Conservation (phyloP, 164 flowering plant species). For the Berberis thunbergii region DNA sequence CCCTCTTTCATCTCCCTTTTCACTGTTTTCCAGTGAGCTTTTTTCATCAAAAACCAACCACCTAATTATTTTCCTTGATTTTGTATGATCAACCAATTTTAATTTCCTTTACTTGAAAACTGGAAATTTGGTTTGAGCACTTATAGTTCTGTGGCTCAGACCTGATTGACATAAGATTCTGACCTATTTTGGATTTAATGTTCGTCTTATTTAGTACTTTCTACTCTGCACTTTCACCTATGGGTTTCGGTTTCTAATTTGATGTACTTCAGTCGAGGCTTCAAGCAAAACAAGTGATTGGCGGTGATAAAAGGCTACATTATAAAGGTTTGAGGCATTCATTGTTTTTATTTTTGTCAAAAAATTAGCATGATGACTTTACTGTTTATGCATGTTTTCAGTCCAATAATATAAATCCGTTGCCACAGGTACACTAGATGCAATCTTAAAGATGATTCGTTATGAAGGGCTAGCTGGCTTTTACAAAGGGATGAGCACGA, state of each 20-base stretch:
- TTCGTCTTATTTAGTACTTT: neutral
- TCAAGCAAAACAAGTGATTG: conserved; percentile 75
- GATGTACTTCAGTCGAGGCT: conserved; percentile 65
- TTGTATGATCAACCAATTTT: too few relatives aligned
- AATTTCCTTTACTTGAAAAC: too few relatives aligned
- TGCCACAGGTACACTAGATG: conserved; percentile 68
- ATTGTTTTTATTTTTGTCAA: neutral
- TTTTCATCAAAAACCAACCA: too few relatives aligned
- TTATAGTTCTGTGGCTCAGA: too few relatives aligned
- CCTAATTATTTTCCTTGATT: too few relatives aligned
- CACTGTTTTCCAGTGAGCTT: too few relatives aligned
- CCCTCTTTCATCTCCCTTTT: too few relatives aligned
- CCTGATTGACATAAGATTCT: too few relatives aligned
- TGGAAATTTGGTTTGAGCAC: too few relatives aligned
- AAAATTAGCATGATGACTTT: neutral
- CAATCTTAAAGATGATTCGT: conserved; percentile 67
- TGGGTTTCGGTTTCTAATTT: neutral
- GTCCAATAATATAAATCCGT: neutral
- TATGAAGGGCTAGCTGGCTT: conserved; percentile 70
- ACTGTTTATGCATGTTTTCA: too few relatives aligned
- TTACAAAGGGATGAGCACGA: conserved; percentile 90
- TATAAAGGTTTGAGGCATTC: conserved; percentile 52
- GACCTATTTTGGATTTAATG: too few relatives aligned
- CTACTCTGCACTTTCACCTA: neutral
- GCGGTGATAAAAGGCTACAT: conserved; percentile 61